Base-by-base conservation (phyloP, 2,329 filamentous ascomycete species). In the Fusarium xylarioides region DNA sequence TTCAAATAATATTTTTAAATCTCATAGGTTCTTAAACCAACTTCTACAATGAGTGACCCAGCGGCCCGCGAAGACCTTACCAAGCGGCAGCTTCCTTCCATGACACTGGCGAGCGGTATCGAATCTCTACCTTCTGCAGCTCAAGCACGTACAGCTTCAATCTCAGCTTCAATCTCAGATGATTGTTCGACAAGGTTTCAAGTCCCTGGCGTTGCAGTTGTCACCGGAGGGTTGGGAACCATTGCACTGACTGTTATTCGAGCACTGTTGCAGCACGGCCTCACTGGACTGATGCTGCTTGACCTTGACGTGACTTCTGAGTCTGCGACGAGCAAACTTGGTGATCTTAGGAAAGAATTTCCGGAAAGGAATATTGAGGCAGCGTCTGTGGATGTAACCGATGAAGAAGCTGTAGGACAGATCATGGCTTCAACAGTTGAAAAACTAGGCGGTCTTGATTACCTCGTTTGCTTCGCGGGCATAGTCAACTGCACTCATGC, bases 401-500 rank as follows among this genome's bases (percentile, higher is more conserved):
- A 68, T 44, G 66, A 70, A 47, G 32, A 42, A 8, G 57, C 47
- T 3, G 53, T 68, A 4, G 42, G 47, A 15, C 35, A 16, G 4
- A 43, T 30, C 2, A 49, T 70, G n/a, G 14, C 35, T 9, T 12
- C 32, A 18, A 26, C 57, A 9, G 66, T 59, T 14, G 52, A 68
- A 6, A 46, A 57, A 5, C 23, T 70, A 15, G 64, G 57, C 5
- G 62, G 42, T 1, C 50, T 70, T 18, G 32, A 68, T 28, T 63
- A 63, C 28, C 57, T 68, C 15, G 18, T 64, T 16, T 69, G 66
- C 30, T 68, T 69, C 23, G 64, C 65, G 11, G 76, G 92, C 5
- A 86, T 94, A 0, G 92, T 93, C 1, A 86, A 85, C 42, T 91
- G 88, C 72, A 83, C 86, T 1, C 87, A 89, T 68, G 88, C 91